Conservation (phyloP, 169 alveolate genomes). For the Plasmodium sp. region DNA sequence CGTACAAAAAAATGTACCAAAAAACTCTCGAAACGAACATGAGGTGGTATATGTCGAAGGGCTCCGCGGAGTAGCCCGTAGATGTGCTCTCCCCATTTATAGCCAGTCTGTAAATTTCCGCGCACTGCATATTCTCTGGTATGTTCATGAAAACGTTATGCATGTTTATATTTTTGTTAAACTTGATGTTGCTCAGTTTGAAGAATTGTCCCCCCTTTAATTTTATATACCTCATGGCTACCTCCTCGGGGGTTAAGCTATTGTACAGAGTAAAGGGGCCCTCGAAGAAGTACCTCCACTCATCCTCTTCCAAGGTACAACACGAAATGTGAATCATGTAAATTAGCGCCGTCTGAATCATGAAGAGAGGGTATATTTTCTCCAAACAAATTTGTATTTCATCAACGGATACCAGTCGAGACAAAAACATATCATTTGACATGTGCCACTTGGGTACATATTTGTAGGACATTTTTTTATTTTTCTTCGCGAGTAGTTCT, state of each 20-base stretch:
- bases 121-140: constrained; percentile 73
- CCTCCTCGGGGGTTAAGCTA: constrained; percentile 72
- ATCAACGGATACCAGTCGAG: constrained; percentile 73
- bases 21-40: constrained; percentile 60
- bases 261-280: constrained; percentile 47
- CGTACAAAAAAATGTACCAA: constrained; percentile 62
- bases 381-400: constrained; percentile 63
- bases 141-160: constrained; percentile 67
- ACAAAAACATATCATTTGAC: constrained; percentile 73
- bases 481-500: background rate
- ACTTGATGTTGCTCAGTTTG: constrained; percentile 9
- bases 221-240: constrained; percentile 65
- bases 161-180: constrained; percentile 26
- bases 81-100: constrained; percentile 60
- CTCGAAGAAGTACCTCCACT: constrained; percentile 68
- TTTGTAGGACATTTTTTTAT: constrained; percentile 63
- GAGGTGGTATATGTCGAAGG: constrained; percentile 72
- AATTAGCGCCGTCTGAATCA: constrained; percentile 70
- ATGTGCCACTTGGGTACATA: constrained; percentile 71
- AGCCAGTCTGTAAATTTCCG: constrained; percentile 60
- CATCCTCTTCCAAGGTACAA: constrained; percentile 45
- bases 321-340: constrained; percentile 72
- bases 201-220: constrained; percentile 32
- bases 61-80: constrained; percentile 68
- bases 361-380: constrained; percentile 54